These are phyloP conservation scores for Pythium insidiosum DNA, from an alignment of 352 stramenopile genomes.

Conservation along the genomic window DNA sequence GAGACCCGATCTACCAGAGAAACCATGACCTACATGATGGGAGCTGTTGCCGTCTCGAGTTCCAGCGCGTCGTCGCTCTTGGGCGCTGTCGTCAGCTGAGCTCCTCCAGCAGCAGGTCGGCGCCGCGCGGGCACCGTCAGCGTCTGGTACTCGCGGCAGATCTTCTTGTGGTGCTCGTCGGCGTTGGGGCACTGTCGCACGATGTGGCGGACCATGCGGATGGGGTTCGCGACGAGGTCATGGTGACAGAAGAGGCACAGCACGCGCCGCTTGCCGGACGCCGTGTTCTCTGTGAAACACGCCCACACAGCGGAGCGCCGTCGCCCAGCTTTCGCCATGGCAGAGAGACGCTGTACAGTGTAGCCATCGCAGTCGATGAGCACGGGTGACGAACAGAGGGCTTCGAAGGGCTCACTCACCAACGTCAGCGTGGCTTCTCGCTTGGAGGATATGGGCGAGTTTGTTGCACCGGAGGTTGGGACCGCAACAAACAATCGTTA, in stretches of 20 bases:
- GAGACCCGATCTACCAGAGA: too few relatives aligned
- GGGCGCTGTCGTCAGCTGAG: not conserved
- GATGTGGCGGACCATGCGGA: slow-evolving; percentile 41
- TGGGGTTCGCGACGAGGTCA: slow-evolving; percentile 33
- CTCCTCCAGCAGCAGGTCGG: not conserved
- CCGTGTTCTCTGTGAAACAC: slow-evolving; percentile 29
- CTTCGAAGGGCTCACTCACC: too few relatives aligned
- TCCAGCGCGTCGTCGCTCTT: not conserved
- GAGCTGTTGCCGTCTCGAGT: too few relatives aligned
- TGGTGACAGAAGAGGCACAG: slow-evolving; percentile 39
- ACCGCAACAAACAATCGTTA: too few relatives aligned
- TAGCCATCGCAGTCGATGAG: not conserved
- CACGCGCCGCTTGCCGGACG: slow-evolving; percentile 27
- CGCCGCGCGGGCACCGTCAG: slow-evolving; percentile 20
- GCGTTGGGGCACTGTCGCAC: slow-evolving; percentile 27
- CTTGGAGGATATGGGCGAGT: too few relatives aligned
- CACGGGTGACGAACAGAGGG: too few relatives aligned
- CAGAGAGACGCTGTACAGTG: not conserved
- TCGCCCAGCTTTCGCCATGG: slow-evolving; percentile 25
- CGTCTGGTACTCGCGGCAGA: slow-evolving; percentile 33
- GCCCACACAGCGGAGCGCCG: slow-evolving; percentile 34
- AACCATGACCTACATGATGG: too few relatives aligned
- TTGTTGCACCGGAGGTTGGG: too few relatives aligned
- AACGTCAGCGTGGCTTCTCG: too few relatives aligned
- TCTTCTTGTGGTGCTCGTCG: slow-evolving; percentile 31